Evolutionary conservation across 768 basidiomycete species (phyloP), one percentile per base, ranked within the genome.

Genomic region (Boletus barrowsii): DNA sequence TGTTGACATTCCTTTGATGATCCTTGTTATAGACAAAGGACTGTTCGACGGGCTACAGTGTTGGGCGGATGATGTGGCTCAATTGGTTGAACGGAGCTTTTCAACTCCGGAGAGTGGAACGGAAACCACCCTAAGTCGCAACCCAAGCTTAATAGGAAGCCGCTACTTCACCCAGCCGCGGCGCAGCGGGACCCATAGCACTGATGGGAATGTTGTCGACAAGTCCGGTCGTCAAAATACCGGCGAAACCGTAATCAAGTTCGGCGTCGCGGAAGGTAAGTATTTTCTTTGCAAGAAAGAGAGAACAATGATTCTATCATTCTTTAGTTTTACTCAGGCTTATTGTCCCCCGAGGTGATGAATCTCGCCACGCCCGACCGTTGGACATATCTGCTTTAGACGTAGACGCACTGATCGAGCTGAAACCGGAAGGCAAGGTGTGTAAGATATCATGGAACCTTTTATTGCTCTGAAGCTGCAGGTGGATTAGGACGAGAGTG

Each of bases 41-140:
- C 56, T 75, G 2, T 69, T 94, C 9, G 92, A 98, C 64, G 81
- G 82, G 13, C 68, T 98, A 17, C 93, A 98, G 68, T 87, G 86
- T 63, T 91, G 88, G 78, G 86, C 85, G 8, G 97, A 99, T 65
- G 94, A 98, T 64, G 67, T 86, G 26, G 73, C 84, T n/a, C 91
- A 89, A 62, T 78, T 87, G 47, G 62, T 87, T 4, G 88, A 88
- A 48, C 76, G 73, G 15, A 69, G 75, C 7, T 48, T 58, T 40
- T 44, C 52, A 5, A 29, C 47, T 43, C 57, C 54, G 33, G 68
- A 68, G 26, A 60, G 53, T 8, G 67, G 55, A 36, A 59, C 59
- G 17, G 68, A 75, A 53, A 68, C 63, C 22, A 57, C 64, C 47
- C 72, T 73, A 53, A 83, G 80, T 56, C 74, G 74, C 49, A 82